Evolutionary conservation across 306 rosid species (phyloP).

Genomic region (Nissolia schottii): DNA sequence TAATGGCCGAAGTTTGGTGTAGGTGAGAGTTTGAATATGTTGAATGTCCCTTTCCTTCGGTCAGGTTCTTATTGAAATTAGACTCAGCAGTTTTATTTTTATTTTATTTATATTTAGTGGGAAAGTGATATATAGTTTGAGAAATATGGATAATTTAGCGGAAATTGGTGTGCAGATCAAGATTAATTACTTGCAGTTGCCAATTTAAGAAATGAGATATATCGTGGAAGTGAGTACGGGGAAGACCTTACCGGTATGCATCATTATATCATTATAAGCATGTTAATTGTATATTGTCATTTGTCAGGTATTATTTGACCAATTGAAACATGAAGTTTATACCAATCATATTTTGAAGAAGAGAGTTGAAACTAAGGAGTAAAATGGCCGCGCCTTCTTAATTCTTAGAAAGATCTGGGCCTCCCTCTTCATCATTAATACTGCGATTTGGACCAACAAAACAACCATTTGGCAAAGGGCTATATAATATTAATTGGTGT

Average conservation of each 20-base stretch:
- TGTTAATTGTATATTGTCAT: neutral
- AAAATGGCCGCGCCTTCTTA: too few species aligned
- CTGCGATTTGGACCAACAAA: too few species aligned
- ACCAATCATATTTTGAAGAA: neutral
- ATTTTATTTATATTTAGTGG: neutral
- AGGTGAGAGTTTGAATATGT: neutral
- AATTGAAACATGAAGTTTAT: neutral
- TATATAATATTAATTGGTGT: too few species aligned
- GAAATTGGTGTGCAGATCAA: neutral
- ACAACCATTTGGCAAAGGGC: too few species aligned
- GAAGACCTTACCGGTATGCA: neutral
- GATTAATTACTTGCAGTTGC: neutral
- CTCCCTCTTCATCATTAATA: too few species aligned
- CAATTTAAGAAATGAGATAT: neutral
- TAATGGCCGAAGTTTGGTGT: neutral
- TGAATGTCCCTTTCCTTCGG: conserved; percentile 12
- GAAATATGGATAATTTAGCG: neutral
- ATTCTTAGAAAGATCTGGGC: too few species aligned
- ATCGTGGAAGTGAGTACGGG: neutral
- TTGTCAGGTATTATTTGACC: conserved; percentile 16
- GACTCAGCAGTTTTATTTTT: neutral
- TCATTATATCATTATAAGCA: too few species aligned
- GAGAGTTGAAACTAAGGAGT: neutral
- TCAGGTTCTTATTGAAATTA: neutral
- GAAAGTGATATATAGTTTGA: neutral